Evolutionary conservation across 352 stramenopile genomes (phyloP).

Genomic region (Globisporangium heterothallicum): DNA sequence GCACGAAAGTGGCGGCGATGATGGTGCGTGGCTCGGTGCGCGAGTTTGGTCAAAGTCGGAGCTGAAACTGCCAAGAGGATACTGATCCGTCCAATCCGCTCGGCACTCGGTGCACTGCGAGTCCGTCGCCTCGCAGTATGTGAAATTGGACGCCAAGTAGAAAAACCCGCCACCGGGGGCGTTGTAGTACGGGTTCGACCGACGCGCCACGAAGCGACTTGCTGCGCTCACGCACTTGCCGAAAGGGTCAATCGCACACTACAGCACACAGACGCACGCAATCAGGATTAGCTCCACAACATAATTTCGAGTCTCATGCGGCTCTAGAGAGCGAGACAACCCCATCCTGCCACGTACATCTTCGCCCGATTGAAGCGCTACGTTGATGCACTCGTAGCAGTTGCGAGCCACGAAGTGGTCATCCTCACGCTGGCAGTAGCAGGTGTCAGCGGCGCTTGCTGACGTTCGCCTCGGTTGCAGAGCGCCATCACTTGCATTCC

Average conservation of each 20-base stretch:
- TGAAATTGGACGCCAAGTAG: constrained; percentile 16
- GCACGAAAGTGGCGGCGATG: constrained; percentile 19
- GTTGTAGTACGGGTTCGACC: constrained; percentile 4
- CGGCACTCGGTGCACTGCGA: background rate
- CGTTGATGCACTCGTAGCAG: constrained; percentile 57
- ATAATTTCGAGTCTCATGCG: too few relatives aligned
- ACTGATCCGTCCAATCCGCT: background rate
- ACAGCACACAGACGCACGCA: constrained; percentile 11
- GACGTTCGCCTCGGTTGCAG: background rate
- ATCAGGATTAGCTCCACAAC: background rate
- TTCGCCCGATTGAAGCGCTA: constrained; percentile 25
- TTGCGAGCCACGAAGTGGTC: constrained; percentile 16
- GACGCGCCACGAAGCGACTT: background rate
- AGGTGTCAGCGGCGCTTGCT: constrained; percentile 1
- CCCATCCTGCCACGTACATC: constrained; percentile 10
- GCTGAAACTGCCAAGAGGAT: background rate
- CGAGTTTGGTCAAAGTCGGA: constrained; percentile 2
- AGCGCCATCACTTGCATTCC: background rate
- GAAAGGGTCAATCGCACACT: constrained; percentile 45
- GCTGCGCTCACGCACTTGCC: constrained; percentile 22
- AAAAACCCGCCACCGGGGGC: constrained; percentile 26
- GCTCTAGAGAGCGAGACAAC: too few relatives aligned
- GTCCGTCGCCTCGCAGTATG: constrained; percentile 8
- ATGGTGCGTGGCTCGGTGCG: background rate
- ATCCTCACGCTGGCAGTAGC: background rate